Base-by-base conservation (phyloP, 306 rosid species). In the Quercus suber region DNA sequence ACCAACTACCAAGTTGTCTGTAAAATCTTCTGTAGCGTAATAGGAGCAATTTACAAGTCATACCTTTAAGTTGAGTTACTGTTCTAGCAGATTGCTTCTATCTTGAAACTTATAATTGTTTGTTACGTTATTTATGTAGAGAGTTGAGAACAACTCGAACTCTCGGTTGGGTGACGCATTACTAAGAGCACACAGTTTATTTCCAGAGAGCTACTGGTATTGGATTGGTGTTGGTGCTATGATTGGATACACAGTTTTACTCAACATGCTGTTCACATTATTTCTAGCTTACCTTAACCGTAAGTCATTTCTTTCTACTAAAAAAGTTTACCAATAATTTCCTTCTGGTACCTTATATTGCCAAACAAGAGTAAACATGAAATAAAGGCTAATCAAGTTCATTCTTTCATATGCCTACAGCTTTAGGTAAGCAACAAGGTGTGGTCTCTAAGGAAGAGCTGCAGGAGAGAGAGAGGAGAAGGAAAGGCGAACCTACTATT, bases 171-270 rank as follows among this genome's bases (percentile, higher is more conserved):
- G 99, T 63, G 74, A 83, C 86, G 92, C 91, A 81, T 80, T 96
- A 74, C 81, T 96, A 75, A 89, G 74, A 85, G 84, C 79, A 28
- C 92, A 92, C 51, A 83, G 96, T 84, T 77, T 96, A 76, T 90
- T 83, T 89, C 45, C 91, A 28, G 94, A 89, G 85, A 88, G 91
- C 87, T 96, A 93, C 82, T 96, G 99, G 99, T 96, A 89, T 87
- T 96, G 99, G 99, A 96, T 96, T 78, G 99, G 99, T 76, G 87
- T 87, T 82, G 99, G 97, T 61, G 98, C 98, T 79, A 77, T 93
- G 96, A 87, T 93, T 74, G 98, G 99, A 86, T 96, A 96, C 84
- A 87, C 99, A 75, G 78, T 89, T 87, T 77, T 96, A 71, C 91
- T 96, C 93, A 96, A 96, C 77, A 1, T 61, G 37, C 90, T 96